Conservation (phyloP, 1,139 yeast species). For the Diutina siamensis region DNA sequence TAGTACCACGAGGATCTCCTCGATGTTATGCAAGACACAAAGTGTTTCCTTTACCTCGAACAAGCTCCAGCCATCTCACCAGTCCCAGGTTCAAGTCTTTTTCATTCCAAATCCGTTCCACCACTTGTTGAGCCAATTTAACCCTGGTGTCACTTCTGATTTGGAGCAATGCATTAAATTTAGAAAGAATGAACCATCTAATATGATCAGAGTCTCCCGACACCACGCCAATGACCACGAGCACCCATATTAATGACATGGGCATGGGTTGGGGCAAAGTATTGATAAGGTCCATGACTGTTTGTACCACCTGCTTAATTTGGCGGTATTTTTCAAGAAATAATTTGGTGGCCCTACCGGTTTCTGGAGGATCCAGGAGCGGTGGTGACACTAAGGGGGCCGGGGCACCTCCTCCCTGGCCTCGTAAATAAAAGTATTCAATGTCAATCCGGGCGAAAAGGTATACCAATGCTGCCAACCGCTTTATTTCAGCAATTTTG, state of each 20-base stretch:
- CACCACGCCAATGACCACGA: background rate
- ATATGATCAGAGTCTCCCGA: background rate
- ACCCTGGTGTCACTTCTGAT: background rate
- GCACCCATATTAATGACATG: background rate
- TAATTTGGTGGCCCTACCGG: background rate
- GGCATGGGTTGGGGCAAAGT: background rate
- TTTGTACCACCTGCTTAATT: background rate
- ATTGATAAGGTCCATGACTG: background rate
- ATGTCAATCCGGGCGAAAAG: background rate
- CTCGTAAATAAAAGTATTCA: background rate
- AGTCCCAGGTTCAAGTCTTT: background rate
- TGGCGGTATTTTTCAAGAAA: background rate
- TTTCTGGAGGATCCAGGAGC: background rate
- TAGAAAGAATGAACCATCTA: background rate
- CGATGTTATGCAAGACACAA: background rate
- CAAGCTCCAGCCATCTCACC: background rate
- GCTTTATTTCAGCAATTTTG: background rate
- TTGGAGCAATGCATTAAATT: background rate
- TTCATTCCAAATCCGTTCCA: slow-evolving; percentile 3
- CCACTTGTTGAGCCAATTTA: background rate
- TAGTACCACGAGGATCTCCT: background rate
- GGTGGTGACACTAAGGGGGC: background rate
- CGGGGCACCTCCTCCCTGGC: background rate
- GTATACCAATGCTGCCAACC: background rate
- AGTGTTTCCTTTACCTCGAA: background rate